These are phyloP conservation scores for Ceratocystis destructans DNA, from an alignment of 2,329 filamentous ascomycete species.

Conservation along the genomic window DNA sequence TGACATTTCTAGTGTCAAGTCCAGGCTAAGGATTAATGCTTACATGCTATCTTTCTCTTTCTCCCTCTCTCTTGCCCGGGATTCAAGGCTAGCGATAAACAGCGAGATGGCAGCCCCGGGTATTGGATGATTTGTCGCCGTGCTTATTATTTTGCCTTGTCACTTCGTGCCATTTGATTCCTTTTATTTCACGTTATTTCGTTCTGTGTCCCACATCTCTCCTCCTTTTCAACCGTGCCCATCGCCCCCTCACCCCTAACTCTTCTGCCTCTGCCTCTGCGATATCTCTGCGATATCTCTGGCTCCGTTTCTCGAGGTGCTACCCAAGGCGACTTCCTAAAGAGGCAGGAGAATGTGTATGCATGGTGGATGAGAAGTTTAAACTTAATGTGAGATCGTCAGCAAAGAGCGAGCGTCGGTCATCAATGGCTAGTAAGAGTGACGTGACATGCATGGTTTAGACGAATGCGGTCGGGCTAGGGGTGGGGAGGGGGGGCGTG, in stretches of 20 bases:
- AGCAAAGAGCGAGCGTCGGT: neutral
- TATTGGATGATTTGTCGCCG: neutral
- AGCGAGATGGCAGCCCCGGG: neutral
- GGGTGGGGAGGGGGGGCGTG: neutral
- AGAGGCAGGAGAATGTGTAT: slow-evolving; percentile 16
- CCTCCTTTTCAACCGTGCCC: neutral
- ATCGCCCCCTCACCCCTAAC: neutral
- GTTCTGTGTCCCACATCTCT: neutral
- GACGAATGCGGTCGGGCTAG: neutral
- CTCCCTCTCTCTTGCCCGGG: neutral
- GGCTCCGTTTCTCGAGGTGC: neutral
- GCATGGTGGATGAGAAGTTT: neutral
- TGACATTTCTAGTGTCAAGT: neutral
- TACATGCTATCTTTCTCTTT: neutral
- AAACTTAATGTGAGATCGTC: neutral
- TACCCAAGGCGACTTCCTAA: slow-evolving; percentile 8
- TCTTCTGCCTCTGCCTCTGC: neutral
- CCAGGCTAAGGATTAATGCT: neutral
- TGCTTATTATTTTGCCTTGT: no score
- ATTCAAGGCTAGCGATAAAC: neutral
- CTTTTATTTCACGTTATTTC: no score
- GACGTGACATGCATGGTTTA: neutral
- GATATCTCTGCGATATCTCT: neutral
- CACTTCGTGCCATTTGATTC: no score
- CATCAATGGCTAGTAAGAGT: neutral